A percentile compares a stretch with the other conserved stretches of the same genome.
Conservation (phyloP, 2,329 filamentous ascomycete species). For the Lachnellula cervina region DNA sequence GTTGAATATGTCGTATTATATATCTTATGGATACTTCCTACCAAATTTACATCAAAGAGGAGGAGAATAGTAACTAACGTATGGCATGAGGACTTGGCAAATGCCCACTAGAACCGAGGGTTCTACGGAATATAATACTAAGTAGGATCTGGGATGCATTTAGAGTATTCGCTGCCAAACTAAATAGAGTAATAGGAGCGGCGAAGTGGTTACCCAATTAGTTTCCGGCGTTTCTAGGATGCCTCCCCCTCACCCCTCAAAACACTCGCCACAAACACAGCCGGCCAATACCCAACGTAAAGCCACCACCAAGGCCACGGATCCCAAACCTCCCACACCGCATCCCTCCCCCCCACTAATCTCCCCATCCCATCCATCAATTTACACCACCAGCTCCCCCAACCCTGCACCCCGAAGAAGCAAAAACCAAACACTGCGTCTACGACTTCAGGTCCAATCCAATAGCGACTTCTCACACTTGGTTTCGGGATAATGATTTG, state of each 20-base stretch:
- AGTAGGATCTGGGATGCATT: too few species aligned
- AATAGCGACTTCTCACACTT: constrained; percentile 42
- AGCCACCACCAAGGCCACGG: constrained; percentile 51
- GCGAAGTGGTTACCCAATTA: too few species aligned
- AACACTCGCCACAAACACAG: constrained; percentile 43
- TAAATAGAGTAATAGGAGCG: too few species aligned
- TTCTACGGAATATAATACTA: too few species aligned
- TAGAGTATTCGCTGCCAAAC: too few species aligned
- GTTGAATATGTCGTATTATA: too few species aligned
- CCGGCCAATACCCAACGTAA: constrained; percentile 51
- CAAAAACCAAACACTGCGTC: background rate
- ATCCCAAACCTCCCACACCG: constrained; percentile 49
- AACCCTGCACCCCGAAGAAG: background rate
- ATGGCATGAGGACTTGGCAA: too few species aligned
- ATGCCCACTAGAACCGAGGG: too few species aligned
- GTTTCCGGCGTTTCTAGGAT: too few species aligned
- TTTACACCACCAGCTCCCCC: constrained; percentile 29
- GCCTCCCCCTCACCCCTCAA: constrained; percentile 50
- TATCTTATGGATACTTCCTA: too few species aligned
- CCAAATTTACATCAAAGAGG: too few species aligned
- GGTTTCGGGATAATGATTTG: constrained; percentile 19
- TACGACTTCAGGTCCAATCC: background rate
- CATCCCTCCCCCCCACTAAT: constrained; percentile 46
- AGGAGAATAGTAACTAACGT: too few species aligned
- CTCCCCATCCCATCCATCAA: constrained; percentile 43